Percentiles rank a stretch among this genome's conserved stretches.
phyloP scores from a whole-genome alignment of 2,329 filamentous ascomycete genomes.

The Fusarium sp. region DNA sequence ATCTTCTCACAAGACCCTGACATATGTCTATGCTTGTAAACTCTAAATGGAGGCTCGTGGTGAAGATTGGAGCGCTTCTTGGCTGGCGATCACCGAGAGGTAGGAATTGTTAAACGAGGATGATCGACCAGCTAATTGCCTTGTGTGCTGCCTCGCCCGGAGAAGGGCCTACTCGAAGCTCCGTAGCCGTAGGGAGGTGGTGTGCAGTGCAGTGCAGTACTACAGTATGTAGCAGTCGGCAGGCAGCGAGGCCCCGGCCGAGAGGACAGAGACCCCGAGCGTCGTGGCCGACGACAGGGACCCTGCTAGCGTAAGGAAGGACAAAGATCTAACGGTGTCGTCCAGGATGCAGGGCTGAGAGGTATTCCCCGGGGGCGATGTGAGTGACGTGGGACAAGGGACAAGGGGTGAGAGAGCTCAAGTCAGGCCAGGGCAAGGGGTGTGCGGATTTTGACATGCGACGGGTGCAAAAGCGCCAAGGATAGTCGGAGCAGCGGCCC shows the following conservation, averaged over 20 bases:
- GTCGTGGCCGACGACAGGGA: neutral
- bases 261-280: neutral
- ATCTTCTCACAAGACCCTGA: neutral
- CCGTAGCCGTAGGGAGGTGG: neutral
- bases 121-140: neutral
- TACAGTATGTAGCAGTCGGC: neutral
- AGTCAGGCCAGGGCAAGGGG: neutral
- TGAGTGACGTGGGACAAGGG: neutral
- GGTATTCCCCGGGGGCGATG: neutral
- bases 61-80: conserved; percentile 33
- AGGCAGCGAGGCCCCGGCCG: conserved; percentile 1
- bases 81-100: conserved; percentile 13
- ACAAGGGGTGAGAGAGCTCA: too few species aligned
- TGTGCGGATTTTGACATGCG: conserved; percentile 5
- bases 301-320: conserved; percentile 1
- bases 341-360: neutral
- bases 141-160: neutral
- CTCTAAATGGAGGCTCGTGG: neutral
- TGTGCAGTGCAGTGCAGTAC: neutral
- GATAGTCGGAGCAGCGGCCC: conserved; percentile 32
- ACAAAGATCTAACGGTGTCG: conserved; percentile 26
- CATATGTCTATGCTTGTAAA: conserved; percentile 7
- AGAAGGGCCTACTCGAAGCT: neutral
- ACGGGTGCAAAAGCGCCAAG: conserved; percentile 8
- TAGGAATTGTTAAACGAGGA: neutral